Conservation (phyloP, 2,329 filamentous ascomycete genomes). For the Cladophialophora psammophila region DNA sequence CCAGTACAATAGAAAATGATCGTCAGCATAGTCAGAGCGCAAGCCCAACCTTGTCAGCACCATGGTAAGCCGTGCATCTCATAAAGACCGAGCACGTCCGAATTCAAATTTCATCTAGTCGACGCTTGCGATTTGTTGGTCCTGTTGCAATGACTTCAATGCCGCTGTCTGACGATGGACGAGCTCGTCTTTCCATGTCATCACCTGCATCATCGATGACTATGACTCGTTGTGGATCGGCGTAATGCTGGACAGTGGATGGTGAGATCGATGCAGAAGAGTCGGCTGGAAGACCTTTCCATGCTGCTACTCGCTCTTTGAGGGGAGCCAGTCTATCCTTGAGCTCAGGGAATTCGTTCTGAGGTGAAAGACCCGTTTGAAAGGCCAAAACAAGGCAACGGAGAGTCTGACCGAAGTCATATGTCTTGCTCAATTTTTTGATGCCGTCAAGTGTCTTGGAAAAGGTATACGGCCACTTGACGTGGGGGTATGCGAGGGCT, state of each 20-base stretch:
- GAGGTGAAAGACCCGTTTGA: background rate
- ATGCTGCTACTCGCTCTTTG: background rate
- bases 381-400: background rate
- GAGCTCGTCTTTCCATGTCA: no score
- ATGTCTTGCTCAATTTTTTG: background rate
- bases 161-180: no score
- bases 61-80: no score
- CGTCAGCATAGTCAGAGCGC: no score
- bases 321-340: background rate
- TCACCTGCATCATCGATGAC: no score
- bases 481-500: constrained; percentile 1
- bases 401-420: background rate
- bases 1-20: no score
- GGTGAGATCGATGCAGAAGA: background rate
- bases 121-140: no score
- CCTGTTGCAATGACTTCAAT: no score
- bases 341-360: background rate
- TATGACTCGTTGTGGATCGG: no score
- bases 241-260: background rate
- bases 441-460: background rate
- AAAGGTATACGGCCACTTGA: constrained; percentile 6
- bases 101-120: no score
- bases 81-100: no score
- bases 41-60: no score
- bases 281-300: background rate